These are phyloP conservation scores for Favolaschia claudopus DNA, from an alignment of 768 basidiomycete species.

Conservation along the genomic window DNA sequence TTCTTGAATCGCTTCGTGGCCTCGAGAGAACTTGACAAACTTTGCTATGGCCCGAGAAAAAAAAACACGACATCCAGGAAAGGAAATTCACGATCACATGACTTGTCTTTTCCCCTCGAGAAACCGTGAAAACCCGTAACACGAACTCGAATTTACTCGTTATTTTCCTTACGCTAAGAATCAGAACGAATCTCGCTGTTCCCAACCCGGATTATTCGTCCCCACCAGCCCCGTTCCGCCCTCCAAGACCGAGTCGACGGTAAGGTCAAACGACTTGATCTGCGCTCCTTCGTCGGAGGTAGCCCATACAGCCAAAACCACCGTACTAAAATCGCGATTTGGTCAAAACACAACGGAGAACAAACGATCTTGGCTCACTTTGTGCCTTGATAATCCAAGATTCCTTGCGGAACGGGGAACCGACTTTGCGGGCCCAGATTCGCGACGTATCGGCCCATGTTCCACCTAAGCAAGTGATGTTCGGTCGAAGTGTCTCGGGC, in stretches of 20 bases:
- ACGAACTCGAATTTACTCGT: too few relatives aligned
- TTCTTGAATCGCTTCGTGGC: too few relatives aligned
- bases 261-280: slow-evolving; percentile 11
- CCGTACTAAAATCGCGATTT: slow-evolving; percentile 16
- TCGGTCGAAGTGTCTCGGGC: too few relatives aligned
- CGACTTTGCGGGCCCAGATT: slow-evolving; percentile 63
- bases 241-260: slow-evolving; percentile 9
- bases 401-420: slow-evolving; percentile 69
- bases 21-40: too few relatives aligned
- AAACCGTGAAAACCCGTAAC: too few relatives aligned
- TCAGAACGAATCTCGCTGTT: slow-evolving; percentile 13
- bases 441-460: slow-evolving; percentile 63
- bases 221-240: slow-evolving; percentile 8
- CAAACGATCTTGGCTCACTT: too few relatives aligned
- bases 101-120: too few relatives aligned
- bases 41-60: too few relatives aligned
- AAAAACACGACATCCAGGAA: too few relatives aligned
- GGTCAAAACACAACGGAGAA: background rate
- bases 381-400: slow-evolving; percentile 58
- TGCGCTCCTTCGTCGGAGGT: slow-evolving; percentile 12
- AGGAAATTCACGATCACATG: too few relatives aligned
- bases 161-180: too few relatives aligned
- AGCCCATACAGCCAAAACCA: slow-evolving; percentile 23
- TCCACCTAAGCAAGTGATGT: too few relatives aligned
- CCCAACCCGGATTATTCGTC: slow-evolving; percentile 15